Base-by-base conservation (phyloP, 257 asterid genomes). In the Solanum chaucha region DNA sequence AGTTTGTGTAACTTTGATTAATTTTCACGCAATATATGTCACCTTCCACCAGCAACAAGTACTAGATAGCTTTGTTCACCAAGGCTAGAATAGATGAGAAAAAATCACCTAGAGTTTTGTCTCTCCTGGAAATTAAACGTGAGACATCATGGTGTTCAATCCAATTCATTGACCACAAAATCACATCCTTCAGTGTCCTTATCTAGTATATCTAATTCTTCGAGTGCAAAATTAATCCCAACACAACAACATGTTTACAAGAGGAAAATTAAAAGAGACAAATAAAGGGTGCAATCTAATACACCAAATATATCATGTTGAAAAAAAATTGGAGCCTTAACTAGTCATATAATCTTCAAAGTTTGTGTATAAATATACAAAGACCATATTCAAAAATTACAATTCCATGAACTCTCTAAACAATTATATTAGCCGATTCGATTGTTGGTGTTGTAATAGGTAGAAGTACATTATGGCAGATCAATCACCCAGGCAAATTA, bases 241-340 rank as follows among this genome's bases (percentile, higher is more conserved):
- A 51, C 8, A 51, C 9, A 51, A 51, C 22, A 15, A 51, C 61
- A 15, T 51, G 22, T 8, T 15, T 51, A 51, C 9, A 51, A 2
- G 24, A 19, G 1, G n/a, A 55, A 55, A 55, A 6, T 55, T 6
- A 1, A 55, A 28, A 36, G 26, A 19, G 51, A 7, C 12, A 19
- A 72, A 73, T 65, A 34, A 38, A 74, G 70, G 14, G 71, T 13
- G 10, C 15, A 41, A 1, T 41, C 4, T 24, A 44, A 78, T 41
- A 14, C 8, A 44, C 59, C 19, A 8, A 74, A 36, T 38, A 26
- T 68, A 83, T 92, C 93, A 91, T 68, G 91, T 92, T 1, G 88
- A 91, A 9, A 5, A 41, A 68, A 11, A 61, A 28, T 40, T 68
- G 86, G 44, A 86, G 58, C 86, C 87, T 75, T 75, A 19, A 82